These are phyloP conservation scores for Gastrolobium villosum DNA, from an alignment of 306 rosid genomes.

Conservation along the genomic window DNA sequence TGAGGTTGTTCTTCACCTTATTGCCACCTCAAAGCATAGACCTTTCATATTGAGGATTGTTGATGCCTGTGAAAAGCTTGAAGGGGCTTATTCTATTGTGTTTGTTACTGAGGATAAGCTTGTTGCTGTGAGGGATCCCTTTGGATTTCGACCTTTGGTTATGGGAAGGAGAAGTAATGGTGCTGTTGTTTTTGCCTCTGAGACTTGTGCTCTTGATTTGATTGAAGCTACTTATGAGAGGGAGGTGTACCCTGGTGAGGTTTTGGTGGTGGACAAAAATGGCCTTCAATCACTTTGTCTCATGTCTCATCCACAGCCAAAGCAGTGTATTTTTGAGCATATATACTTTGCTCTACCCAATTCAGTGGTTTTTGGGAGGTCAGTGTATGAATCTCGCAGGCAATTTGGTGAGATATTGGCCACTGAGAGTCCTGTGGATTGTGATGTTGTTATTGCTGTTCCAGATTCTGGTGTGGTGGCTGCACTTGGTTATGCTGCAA, in stretches of 20 bases:
- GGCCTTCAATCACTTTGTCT: conserved; percentile 89
- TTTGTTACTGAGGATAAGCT: conserved; percentile 86
- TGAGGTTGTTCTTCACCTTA: conserved; percentile 94
- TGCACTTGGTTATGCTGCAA: conserved; percentile 94
- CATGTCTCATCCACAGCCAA: conserved; percentile 87
- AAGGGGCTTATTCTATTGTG: conserved; percentile 94
- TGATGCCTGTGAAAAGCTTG: conserved; percentile 90
- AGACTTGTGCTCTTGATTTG: conserved; percentile 97
- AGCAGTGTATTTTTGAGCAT: conserved; percentile 93
- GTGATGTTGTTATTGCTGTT: conserved; percentile 95
- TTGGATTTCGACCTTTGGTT: conserved; percentile 88
- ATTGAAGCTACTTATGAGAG: conserved; percentile 95
- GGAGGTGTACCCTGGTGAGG: conserved; percentile 91
- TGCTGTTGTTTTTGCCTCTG: conserved; percentile 95
- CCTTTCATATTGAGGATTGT: conserved; percentile 84
- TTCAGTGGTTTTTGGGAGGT: conserved; percentile 85
- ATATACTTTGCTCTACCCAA: conserved; percentile 93
- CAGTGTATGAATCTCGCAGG: conserved; percentile 82
- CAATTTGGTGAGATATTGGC: conserved; percentile 90
- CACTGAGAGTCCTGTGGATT: conserved; percentile 84
- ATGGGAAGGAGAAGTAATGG: conserved; percentile 98
- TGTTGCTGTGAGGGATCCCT: conserved; percentile 88
- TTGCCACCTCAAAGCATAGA: conserved; percentile 86
- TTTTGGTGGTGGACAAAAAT: conserved; percentile 80
- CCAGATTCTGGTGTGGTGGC: conserved; percentile 98